A percentile compares a stretch with the other conserved stretches of the same genome.
These are phyloP conservation scores for Malassezia cuniculi DNA, from an alignment of 1,284 basidiomycete genomes.

Conservation along the genomic window DNA sequence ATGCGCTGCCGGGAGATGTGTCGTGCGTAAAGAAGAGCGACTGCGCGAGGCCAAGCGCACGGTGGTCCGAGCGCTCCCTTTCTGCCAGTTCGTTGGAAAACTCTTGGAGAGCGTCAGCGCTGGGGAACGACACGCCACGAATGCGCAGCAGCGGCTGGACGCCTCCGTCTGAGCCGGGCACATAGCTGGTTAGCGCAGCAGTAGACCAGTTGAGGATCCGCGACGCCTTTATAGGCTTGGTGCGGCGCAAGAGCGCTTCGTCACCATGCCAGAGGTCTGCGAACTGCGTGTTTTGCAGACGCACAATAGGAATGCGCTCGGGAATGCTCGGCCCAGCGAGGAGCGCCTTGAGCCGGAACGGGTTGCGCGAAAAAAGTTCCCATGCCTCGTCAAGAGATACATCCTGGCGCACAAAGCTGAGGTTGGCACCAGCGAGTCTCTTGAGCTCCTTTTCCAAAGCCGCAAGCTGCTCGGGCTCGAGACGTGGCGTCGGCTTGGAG, in stretches of 20 bases:
- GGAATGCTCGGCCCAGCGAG: not conserved
- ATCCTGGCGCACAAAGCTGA: not conserved
- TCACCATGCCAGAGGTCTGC: constrained; percentile 5
- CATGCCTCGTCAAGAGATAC: not conserved
- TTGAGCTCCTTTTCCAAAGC: not conserved
- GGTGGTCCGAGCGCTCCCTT: constrained; percentile 23
- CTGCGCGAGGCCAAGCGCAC: constrained; percentile 28
- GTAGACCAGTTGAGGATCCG: constrained; percentile 14
- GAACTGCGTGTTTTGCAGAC: constrained; percentile 3
- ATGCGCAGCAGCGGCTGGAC: constrained; percentile 12
- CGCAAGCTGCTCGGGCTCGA: not conserved
- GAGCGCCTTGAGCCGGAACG: constrained; percentile 12
- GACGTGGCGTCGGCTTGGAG: not conserved
- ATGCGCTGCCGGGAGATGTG: constrained; percentile 40
- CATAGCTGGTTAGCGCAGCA: constrained; percentile 9
- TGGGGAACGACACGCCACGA: constrained; percentile 17
- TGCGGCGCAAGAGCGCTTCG: constrained; percentile 4
- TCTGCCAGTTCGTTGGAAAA: constrained; percentile 4
- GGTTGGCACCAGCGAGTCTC: not conserved
- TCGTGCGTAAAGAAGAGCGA: constrained; percentile 40
- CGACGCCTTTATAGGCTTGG: constrained; percentile 14
- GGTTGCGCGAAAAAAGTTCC: constrained; percentile 3
- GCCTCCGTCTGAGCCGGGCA: constrained; percentile 1
- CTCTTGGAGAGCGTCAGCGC: constrained; percentile 7
- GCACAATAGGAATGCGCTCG: constrained; percentile 10